A percentile compares a stretch with the other conserved stretches of the same genome.
These are phyloP conservation scores for Akanthomyces uredinophilus DNA, from an alignment of 2,329 filamentous ascomycete species.

Conservation along the genomic window DNA sequence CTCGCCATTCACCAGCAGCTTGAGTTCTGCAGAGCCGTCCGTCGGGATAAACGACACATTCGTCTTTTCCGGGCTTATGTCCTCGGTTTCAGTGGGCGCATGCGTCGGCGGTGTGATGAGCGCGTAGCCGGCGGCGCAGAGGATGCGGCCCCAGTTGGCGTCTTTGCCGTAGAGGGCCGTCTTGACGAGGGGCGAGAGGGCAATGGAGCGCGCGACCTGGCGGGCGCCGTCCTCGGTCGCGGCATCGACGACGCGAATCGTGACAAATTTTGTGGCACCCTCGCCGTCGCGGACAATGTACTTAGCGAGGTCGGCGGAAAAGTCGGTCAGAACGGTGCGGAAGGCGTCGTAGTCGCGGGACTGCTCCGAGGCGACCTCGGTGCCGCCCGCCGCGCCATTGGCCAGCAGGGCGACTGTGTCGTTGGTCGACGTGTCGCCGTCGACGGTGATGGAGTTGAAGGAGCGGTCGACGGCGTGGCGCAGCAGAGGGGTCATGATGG, in stretches of 20 bases:
- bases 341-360: slow-evolving; percentile 66
- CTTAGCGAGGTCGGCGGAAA: slow-evolving; percentile 80
- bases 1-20: slow-evolving; percentile 72
- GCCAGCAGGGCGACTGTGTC: slow-evolving; percentile 93
- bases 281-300: slow-evolving; percentile 94
- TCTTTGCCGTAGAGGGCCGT: slow-evolving; percentile 95
- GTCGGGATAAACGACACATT: slow-evolving; percentile 74
- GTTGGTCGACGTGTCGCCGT: slow-evolving; percentile 96
- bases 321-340: slow-evolving; percentile 64
- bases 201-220: slow-evolving; percentile 80
- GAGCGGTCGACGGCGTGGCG: slow-evolving; percentile 71
- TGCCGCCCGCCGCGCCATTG: slow-evolving; percentile 83
- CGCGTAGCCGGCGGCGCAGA: slow-evolving; percentile 87
- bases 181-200: slow-evolving; percentile 89
- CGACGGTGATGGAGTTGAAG: slow-evolving; percentile 95
- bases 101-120: slow-evolving; percentile 55
- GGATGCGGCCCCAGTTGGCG: slow-evolving; percentile 96
- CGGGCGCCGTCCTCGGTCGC: slow-evolving; percentile 65
- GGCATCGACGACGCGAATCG: slow-evolving; percentile 75
- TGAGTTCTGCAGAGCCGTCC: slow-evolving; percentile 71
- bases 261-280: slow-evolving; percentile 97
- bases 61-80: slow-evolving; percentile 64
- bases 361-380: slow-evolving; percentile 49
- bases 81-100: slow-evolving; percentile 53
- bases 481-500: slow-evolving; percentile 64